phyloP scores from a whole-genome alignment of 805 yeast genomes.

The Metschnikowia gelsemii region DNA sequence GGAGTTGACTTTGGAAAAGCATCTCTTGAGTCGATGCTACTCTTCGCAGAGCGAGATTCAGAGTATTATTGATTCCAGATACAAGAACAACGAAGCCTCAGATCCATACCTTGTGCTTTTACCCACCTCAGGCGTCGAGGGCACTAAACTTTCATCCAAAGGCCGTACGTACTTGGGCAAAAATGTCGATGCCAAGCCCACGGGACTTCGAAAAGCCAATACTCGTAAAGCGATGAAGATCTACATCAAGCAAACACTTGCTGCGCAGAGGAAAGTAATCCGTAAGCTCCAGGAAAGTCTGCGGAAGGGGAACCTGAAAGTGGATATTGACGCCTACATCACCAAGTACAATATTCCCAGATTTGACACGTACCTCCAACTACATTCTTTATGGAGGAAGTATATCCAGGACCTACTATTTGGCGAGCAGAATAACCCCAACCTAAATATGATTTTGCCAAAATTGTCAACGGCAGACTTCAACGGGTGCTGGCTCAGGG shows the following conservation, averaged over 20 bases:
- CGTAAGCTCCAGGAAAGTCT: conserved; percentile 34
- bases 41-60: conserved; percentile 37
- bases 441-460: conserved; percentile 39
- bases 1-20: conserved; percentile 45
- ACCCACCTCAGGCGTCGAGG: conserved; percentile 18
- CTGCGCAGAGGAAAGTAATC: conserved; percentile 40
- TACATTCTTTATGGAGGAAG: conserved; percentile 70
- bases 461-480: conserved; percentile 76
- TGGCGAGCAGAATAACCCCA: conserved; percentile 29
- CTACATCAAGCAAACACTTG: conserved; percentile 39
- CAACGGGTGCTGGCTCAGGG: conserved; percentile 69
- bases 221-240: conserved; percentile 43
- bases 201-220: conserved; percentile 22
- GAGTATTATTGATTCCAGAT: conserved; percentile 45
- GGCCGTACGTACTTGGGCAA: conserved; percentile 6
- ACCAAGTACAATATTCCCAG: conserved; percentile 33
- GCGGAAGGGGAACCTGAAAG: conserved; percentile 21
- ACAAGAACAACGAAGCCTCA: conserved; percentile 30
- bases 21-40: conserved; percentile 46
- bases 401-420: conserved; percentile 61
- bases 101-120: conserved; percentile 42
- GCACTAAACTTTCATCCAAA: conserved; percentile 18
- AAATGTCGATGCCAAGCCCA: conserved; percentile 12
- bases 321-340: conserved; percentile 25
- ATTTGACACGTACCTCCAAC: conserved; percentile 51